These are phyloP conservation scores for Xylaria castorea DNA, from an alignment of 495 filamentous ascomycete genomes.

Conservation along the genomic window DNA sequence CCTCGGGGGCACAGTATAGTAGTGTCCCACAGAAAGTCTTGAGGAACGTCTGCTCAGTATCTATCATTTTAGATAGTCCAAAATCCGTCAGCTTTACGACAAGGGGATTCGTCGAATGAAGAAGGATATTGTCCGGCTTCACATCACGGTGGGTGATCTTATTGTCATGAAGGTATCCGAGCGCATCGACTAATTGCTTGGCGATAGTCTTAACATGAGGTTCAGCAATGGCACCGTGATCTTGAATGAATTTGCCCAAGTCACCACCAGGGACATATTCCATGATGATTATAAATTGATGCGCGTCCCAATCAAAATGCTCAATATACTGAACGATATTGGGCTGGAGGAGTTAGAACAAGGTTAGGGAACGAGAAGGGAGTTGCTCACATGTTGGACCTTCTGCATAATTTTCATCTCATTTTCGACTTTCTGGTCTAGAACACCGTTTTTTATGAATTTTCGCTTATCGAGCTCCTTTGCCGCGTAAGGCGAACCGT, in stretches of 20 bases:
- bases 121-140: conserved; percentile 96
- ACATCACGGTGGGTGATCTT: conserved; percentile 96
- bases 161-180: conserved; percentile 84
- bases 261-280: conserved; percentile 89
- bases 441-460: conserved; percentile 85
- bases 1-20: conserved; percentile 94
- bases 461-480: conserved; percentile 90
- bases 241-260: conserved; percentile 71
- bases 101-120: conserved; percentile 73
- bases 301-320: conserved; percentile 75
- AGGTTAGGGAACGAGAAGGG: not conserved
- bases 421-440: conserved; percentile 87
- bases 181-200: conserved; percentile 76
- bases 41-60: conserved; percentile 86
- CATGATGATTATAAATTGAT: conserved; percentile 92
- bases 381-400: conserved; percentile 74
- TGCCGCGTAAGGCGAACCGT: conserved; percentile 81
- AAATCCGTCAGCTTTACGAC: conserved; percentile 94
- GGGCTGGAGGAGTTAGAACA: conserved; percentile 57
- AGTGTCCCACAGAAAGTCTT: conserved; percentile 97
- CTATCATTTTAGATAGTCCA: conserved; percentile 89
- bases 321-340: conserved; percentile 93
- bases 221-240: conserved; percentile 68
- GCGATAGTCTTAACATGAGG: conserved; percentile 71
- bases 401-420: conserved; percentile 93